Evolutionary conservation across 2,329 filamentous ascomycete genomes (phyloP), one percentile per base, ranked within the genome.

Genomic region (Fusarium sp.): DNA sequence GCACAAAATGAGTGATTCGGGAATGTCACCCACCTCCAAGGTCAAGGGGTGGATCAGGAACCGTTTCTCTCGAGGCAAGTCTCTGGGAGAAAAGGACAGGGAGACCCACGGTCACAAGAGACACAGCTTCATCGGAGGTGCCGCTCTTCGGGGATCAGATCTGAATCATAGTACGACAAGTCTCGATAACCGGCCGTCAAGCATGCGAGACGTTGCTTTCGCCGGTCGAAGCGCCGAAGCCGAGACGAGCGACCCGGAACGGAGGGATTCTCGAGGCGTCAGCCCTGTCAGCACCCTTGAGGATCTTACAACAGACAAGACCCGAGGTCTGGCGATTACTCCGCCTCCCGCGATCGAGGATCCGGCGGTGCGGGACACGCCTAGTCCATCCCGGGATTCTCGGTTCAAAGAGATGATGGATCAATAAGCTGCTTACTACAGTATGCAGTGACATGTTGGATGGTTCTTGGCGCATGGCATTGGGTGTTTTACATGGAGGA

Each of bases 321-420:
- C 68, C 34, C 73, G 67, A 2, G 76, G 71, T 20, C 41, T 68
- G 8, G 75, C 76, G 23, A 80, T 87, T 14, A 82, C 82, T 27
- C 82, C 85, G 10, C 86, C 86, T 2, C 78, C 79, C 14, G 80
- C 78, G 2, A 80, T 87, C 9, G 77, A 74, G 37, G 83, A 84
- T 14, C 75, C 79, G 18, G 78, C 76, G 0, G 73, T 73, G 23
- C 80, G 81, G n/a, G 82, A 84, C 57, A 85, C 85, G 56, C 84
- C 84, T 61, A 91, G 89, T 79, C 89, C 89, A 0, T 86, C 82
- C 6, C 83, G 90, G 63, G 88, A 89, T 71, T 90, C 90, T 43
- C 88, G 85, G 74, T 92, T 92, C 74, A 84, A 84, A 57, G 91
- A 92, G 82, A 87, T 88, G 71, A 85, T 92, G 65, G 78, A 82